Evolutionary conservation across 2,329 filamentous ascomycete species (phyloP), one percentile per base, ranked within the genome.

Genomic region (Ceratocystis albifundus): DNA sequence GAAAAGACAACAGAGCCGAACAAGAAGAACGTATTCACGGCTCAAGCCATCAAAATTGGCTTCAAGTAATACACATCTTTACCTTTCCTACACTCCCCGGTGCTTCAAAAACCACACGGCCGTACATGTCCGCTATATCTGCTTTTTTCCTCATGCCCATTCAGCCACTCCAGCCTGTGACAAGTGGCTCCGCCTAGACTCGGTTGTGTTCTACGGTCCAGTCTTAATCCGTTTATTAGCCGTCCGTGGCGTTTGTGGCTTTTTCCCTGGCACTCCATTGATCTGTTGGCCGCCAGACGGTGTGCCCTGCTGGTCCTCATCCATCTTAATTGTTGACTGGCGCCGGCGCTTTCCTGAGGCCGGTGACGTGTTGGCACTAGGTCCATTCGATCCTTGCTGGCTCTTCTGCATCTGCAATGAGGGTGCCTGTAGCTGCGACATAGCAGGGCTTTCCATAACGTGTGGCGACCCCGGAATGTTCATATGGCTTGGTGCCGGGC

Each of bases 341-440:
- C 83, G 77, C 70, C 83, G 75, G 65, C 82, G 77, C 74, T 85
- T 85, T 70, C 84, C 84, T 44, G 80, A 82, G 28, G 81, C 79
- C 48, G 84, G 84, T 41, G 83, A 85, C 4, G 85, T 88, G 74
- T 87, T 88, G 66, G 85, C 84, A 72, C 84, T 87, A 5, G 84
- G 84, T 1, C 84, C 85, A 72, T 82, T 84, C 8, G 84, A 87
- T 48, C 85, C 85, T 72, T 88, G 85, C 73, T 87, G 85, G 72
- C 84, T 87, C 69, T 84, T 82, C 72, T 88, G 84, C 68, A 84
- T 76, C 73, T 85, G 83, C 85, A 88, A 88, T 69, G 79, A 79
- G 25, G 84, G 84, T 64, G 84, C 83, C 73, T 85, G 83, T 80
- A 86, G 85, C 64, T 81, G 78, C 17, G 81, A 83, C 15, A 82